Percentiles rank a stretch among this genome's conserved stretches.
These are phyloP conservation scores for Torulaspora quercuum DNA, from an alignment of 805 yeast species.

Conservation along the genomic window DNA sequence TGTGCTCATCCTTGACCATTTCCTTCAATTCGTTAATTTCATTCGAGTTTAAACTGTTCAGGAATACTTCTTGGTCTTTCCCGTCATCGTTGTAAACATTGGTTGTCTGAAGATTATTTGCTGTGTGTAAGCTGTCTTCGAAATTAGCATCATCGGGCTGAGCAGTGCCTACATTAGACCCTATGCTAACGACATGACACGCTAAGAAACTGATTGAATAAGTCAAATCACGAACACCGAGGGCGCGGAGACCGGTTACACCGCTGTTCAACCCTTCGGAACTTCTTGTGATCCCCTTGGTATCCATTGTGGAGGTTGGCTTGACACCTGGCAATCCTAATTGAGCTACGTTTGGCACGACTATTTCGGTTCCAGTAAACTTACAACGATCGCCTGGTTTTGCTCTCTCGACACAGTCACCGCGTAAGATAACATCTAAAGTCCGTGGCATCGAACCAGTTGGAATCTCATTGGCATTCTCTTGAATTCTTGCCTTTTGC, in stretches of 20 bases:
- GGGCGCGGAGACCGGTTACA: conserved; percentile 78
- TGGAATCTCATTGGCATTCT: conserved; percentile 93
- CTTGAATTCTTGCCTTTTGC: conserved; percentile 95
- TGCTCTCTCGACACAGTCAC: conserved; percentile 92
- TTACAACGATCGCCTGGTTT: conserved; percentile 96
- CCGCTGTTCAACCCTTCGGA: conserved; percentile 75
- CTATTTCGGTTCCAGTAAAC: conserved; percentile 92
- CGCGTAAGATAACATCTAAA: conserved; percentile 84
- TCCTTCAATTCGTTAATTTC: conserved; percentile 81
- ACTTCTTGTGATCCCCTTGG: conserved; percentile 42
- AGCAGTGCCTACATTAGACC: conserved; percentile 25
- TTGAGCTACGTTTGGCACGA: conserved; percentile 90
- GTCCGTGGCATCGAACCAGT: conserved; percentile 99
- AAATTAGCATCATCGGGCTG: conserved; percentile 16
- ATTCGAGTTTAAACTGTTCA: conserved; percentile 71
- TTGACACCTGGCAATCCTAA: conserved; percentile 93
- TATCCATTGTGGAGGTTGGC: conserved; percentile 74
- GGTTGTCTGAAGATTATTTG: conserved; percentile 29
- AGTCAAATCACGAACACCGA: conserved; percentile 94
- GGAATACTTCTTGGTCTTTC: conserved; percentile 74
- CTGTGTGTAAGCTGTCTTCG: conserved; percentile 23
- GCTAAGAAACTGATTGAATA: conserved; percentile 90
- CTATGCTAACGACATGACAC: conserved; percentile 75
- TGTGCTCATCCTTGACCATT: conserved; percentile 86
- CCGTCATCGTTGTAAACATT: conserved; percentile 44